Evolutionary conservation across 345 rosid species (phyloP).

Genomic region (Anacardium occidentale): DNA sequence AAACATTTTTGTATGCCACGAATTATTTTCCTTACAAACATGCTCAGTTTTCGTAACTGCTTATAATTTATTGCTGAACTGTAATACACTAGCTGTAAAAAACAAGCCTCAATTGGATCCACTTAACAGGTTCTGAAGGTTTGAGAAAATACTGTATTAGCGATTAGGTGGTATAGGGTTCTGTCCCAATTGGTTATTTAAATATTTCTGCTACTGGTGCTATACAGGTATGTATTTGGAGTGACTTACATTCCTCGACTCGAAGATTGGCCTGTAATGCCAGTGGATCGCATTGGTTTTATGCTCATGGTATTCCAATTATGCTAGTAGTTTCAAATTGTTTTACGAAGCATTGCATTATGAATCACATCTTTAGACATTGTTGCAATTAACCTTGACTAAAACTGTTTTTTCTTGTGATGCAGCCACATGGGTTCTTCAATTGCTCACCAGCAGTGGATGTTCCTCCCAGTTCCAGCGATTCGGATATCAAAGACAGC

Average conservation of each 20-base stretch:
- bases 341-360: neutral
- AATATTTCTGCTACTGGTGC: neutral
- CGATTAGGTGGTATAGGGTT: neutral
- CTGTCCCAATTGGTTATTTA: neutral
- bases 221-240: slow-evolving; percentile 68
- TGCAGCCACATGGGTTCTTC: slow-evolving; percentile 81
- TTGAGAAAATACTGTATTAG: neutral
- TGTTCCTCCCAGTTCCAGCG: slow-evolving; percentile 54
- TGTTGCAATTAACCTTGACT: neutral
- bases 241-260: slow-evolving; percentile 66
- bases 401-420: neutral
- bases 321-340: neutral
- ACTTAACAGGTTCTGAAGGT: neutral
- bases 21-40: neutral
- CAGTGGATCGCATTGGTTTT: slow-evolving; percentile 65
- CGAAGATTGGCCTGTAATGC: slow-evolving; percentile 86
- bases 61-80: too few relatives aligned
- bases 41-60: neutral
- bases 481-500: slow-evolving; percentile 46
- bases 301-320: slow-evolving; percentile 50
- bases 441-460: slow-evolving; percentile 68
- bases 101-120: neutral
- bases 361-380: neutral
- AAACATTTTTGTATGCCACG: neutral
- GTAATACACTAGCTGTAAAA: neutral